phyloP scores from a whole-genome alignment of 495 filamentous ascomycete species.

The Penicillium antarcticum region DNA sequence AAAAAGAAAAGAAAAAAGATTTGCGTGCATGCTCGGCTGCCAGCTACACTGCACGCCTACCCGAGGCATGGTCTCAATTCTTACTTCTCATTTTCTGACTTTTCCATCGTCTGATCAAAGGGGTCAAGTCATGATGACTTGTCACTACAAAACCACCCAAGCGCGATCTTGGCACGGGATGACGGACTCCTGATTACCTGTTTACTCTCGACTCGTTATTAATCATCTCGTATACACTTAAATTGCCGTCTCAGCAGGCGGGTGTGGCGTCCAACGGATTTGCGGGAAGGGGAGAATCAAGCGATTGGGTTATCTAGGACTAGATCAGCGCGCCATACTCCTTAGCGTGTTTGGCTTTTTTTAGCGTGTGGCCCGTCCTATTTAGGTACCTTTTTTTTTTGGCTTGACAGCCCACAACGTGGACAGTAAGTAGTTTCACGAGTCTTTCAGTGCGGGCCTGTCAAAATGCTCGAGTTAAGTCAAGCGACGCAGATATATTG shows the following conservation, averaged over 20 bases:
- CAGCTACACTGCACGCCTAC: too few relatives aligned
- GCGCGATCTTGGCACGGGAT: slow-evolving; percentile 1
- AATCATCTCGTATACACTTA: background rate
- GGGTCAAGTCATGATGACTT: background rate
- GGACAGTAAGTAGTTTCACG: background rate
- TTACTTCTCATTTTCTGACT: too few relatives aligned
- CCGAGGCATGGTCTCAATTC: too few relatives aligned
- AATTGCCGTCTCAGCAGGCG: slow-evolving; percentile 3
- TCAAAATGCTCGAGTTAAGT: too few relatives aligned
- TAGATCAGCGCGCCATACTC: background rate
- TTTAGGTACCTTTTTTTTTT: background rate
- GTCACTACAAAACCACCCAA: background rate
- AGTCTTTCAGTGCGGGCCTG: too few relatives aligned
- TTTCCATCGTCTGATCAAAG: background rate
- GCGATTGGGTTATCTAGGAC: slow-evolving; percentile 15
- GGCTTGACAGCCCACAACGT: background rate
- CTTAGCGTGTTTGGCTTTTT: background rate
- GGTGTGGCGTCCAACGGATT: slow-evolving; percentile 14
- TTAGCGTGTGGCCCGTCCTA: too few relatives aligned
- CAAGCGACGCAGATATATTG: too few relatives aligned
- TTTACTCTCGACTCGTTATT: background rate
- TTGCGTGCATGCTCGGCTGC: too few relatives aligned
- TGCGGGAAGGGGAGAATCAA: slow-evolving; percentile 7
- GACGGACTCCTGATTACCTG: background rate
- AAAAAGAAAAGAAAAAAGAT: too few relatives aligned